Conservation (phyloP, 768 basidiomycete genomes). For the Coprinellus aureogranulatus region DNA sequence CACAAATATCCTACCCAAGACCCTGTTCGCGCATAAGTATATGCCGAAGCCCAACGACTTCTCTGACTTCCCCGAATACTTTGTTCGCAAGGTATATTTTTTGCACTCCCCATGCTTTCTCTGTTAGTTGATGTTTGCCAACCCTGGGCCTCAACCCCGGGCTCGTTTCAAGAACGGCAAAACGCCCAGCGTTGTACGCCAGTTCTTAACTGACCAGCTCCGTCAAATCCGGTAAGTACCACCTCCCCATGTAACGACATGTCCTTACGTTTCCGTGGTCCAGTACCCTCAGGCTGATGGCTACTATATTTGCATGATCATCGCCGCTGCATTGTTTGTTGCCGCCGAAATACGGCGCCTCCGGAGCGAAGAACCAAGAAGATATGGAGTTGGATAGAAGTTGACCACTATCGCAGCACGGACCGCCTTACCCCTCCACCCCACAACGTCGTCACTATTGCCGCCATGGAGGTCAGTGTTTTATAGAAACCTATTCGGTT, state of each 20-base stretch:
- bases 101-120: too few species aligned
- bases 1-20: conserved; percentile 80
- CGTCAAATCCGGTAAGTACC: conserved; percentile 77
- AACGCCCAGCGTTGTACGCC: conserved; percentile 79
- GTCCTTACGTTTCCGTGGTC: background rate
- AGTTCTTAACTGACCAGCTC: conserved; percentile 89
- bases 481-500: too few species aligned
- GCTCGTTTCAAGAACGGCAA: conserved; percentile 87
- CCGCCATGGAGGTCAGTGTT: conserved; percentile 76
- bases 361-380: conserved; percentile 73
- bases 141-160: conserved; percentile 66
- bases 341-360: conserved; percentile 70
- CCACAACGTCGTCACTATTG: conserved; percentile 90
- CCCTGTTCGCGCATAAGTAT: conserved; percentile 80
- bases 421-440: conserved; percentile 92
- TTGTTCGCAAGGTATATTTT: conserved; percentile 82
- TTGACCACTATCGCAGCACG: conserved; percentile 91
- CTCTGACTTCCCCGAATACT: conserved; percentile 86
- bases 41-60: conserved; percentile 97
- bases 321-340: conserved; percentile 78
- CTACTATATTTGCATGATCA: conserved; percentile 83
- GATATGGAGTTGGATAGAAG: conserved; percentile 70
- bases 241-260: background rate
- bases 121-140: conserved; percentile 3
- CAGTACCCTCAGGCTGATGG: conserved; percentile 94